A percentile compares a stretch with the other conserved stretches of the same genome.
phyloP scores from a whole-genome alignment of 2,329 filamentous ascomycete species.

The Diaporthe sp. region DNA sequence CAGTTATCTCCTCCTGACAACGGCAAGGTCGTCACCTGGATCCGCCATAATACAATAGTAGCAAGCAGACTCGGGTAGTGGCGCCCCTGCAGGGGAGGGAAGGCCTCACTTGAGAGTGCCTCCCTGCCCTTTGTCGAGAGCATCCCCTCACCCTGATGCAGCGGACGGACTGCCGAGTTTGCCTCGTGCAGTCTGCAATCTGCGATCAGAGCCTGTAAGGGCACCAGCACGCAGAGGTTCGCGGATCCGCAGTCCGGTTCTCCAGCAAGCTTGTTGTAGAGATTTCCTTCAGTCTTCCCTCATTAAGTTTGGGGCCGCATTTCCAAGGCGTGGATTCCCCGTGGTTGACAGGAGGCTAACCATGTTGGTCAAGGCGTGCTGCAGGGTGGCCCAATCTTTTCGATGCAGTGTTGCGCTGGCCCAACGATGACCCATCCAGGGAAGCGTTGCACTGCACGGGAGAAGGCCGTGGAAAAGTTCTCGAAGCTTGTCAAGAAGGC shows the following conservation, averaged over 20 bases:
- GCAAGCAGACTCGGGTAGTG: constrained; percentile 30
- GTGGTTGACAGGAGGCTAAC: constrained; percentile 36
- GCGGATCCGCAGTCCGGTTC: constrained; percentile 31
- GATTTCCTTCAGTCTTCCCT: constrained; percentile 31
- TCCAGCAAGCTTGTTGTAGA: constrained; percentile 28
- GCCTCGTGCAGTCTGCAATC: constrained; percentile 37
- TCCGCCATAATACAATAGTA: constrained; percentile 37
- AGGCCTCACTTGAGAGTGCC: constrained; percentile 16
- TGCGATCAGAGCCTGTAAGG: constrained; percentile 37
- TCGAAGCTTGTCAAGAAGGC: constrained; percentile 35
- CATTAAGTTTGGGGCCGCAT: constrained; percentile 36
- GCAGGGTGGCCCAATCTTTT: constrained; percentile 38
- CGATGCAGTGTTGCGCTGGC: constrained; percentile 39
- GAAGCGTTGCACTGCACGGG: constrained; percentile 32
- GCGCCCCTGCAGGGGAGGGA: constrained; percentile 19
- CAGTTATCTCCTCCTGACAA: constrained; percentile 33
- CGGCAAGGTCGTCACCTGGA: constrained; percentile 31
- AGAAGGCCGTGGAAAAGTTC: constrained; percentile 37
- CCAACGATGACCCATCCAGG: constrained; percentile 36
- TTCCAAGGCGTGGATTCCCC: constrained; percentile 34
- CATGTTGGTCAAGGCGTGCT: constrained; percentile 36
- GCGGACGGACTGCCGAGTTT: constrained; percentile 27
- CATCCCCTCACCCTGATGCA: constrained; percentile 34
- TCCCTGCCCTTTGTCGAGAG: background rate
- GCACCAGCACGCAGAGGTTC: constrained; percentile 28